Evolutionary conservation across 2,329 filamentous ascomycete genomes (phyloP).

Genomic region (Stachybotrys chlorohalonatus): DNA sequence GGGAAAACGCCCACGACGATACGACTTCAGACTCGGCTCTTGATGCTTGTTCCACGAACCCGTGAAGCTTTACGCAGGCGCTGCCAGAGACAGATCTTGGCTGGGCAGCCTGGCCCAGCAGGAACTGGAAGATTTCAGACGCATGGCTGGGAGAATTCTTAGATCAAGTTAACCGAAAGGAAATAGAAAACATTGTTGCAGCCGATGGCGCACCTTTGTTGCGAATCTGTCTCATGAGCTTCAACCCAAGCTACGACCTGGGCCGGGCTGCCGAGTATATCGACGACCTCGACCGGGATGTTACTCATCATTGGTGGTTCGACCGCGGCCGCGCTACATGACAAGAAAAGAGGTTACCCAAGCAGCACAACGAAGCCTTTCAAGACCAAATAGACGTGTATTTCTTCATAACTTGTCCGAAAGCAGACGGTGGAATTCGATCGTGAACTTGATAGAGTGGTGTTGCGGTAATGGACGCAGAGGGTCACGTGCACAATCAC

Average conservation of each 20-base stretch:
- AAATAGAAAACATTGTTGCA: conserved; percentile 2
- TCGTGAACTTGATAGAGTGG: not conserved
- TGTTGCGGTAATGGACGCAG: not conserved
- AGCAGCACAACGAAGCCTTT: too few species aligned
- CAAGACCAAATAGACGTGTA: too few species aligned
- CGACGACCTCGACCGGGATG: conserved; percentile 14
- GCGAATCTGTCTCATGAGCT: conserved; percentile 21
- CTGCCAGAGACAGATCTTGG: conserved; percentile 47
- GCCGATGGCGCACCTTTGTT: conserved; percentile 22
- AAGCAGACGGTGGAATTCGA: not conserved
- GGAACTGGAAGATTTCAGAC: conserved; percentile 36
- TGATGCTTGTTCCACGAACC: conserved; percentile 51
- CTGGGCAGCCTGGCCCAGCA: conserved; percentile 40
- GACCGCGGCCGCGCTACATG: not conserved
- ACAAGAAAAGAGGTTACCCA: not conserved
- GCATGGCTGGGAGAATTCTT: conserved; percentile 6
- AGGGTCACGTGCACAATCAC: conserved; percentile 19
- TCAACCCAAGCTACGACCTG: conserved; percentile 34
- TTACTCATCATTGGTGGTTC: not conserved
- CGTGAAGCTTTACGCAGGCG: conserved; percentile 48
- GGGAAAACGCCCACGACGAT: conserved; percentile 41
- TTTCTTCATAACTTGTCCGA: not conserved
- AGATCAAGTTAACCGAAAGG: not conserved
- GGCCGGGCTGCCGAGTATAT: conserved; percentile 25
- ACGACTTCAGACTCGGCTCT: conserved; percentile 36